Base-by-base conservation (phyloP, 495 filamentous ascomycete genomes). In the Glonium stellatum region DNA sequence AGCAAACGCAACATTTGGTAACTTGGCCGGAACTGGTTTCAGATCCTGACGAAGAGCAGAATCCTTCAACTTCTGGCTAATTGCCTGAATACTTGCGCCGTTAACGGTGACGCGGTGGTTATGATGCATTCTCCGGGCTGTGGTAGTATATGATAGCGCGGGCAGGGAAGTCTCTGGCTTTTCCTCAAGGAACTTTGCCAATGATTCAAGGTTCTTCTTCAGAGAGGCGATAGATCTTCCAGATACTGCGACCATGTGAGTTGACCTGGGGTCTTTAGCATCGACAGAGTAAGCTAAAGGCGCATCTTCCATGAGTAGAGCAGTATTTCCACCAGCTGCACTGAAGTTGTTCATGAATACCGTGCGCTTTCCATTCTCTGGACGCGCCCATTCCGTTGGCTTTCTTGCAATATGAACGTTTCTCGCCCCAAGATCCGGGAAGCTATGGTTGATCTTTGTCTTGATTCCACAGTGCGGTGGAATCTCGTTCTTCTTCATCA, bases 121-220 rank as follows among this genome's bases (percentile, higher is more conserved):
- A 69, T 92, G 86, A 61, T 92, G 90, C n/a, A 87, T 82, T n/a
- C 85, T 85, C 60, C 90, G 82, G 48, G 90, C 90, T 10, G 89
- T 93, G 1, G 86, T 89, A 5, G 88, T 89, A 71, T 95, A 95
- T 5, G 89, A 84, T 5, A 93, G 71, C 53, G 80, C 73, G 0
- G 77, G 70, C 8, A 89, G 67, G 1, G 66, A 66, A 1, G 78
- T 77, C 0, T 78, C 73, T 23, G 78, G 75, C 49, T 82, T 76
- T 52, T 75, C 57, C 13, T 80, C 74, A 57, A 89, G 74, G 71
- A 80, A 87, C 10, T 63, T 15, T 0, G 74, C 23, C 1, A 63
- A 22, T 21, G 64, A 36, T 21, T 51, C 23, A 0, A 75, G 35
- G 53, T 77, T 77, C 10, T 46, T 53, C 23, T 71, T 58, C 0